Evolutionary conservation across 2,329 filamentous ascomycete genomes (phyloP).

Genomic region (Colletotrichum limetticola): DNA sequence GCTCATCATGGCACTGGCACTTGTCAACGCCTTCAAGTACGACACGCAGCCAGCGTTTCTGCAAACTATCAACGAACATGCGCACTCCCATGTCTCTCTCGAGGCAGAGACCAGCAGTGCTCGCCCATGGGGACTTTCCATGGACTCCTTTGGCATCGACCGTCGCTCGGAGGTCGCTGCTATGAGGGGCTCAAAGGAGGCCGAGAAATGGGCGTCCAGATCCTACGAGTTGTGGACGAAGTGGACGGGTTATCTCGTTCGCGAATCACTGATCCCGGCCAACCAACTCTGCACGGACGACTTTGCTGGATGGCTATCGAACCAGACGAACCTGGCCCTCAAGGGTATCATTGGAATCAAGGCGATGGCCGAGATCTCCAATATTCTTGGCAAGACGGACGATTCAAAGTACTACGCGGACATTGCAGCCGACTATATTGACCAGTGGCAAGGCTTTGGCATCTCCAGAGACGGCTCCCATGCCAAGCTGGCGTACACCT

Average conservation of each 20-base stretch:
- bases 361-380: slow-evolving; percentile 77
- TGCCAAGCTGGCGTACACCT: slow-evolving; percentile 82
- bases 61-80: slow-evolving; percentile 58
- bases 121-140: slow-evolving; percentile 50
- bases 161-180: slow-evolving; percentile 64
- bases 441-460: slow-evolving; percentile 77
- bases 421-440: slow-evolving; percentile 73
- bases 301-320: slow-evolving; percentile 79
- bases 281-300: slow-evolving; percentile 83
- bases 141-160: slow-evolving; percentile 62
- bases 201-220: slow-evolving; percentile 52
- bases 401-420: slow-evolving; percentile 72
- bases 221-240: slow-evolving; percentile 79
- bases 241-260: slow-evolving; percentile 79
- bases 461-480: slow-evolving; percentile 78
- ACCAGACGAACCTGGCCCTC: slow-evolving; percentile 80
- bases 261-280: slow-evolving; percentile 74
- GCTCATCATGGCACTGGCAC: slow-evolving; percentile 80
- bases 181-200: slow-evolving; percentile 55
- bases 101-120: slow-evolving; percentile 7
- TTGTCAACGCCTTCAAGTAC: slow-evolving; percentile 80
- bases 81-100: slow-evolving; percentile 21
- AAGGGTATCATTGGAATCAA: slow-evolving; percentile 84
- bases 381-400: slow-evolving; percentile 64
- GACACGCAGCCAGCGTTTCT: slow-evolving; percentile 67